Evolutionary conservation across 2,329 filamentous ascomycete genomes (phyloP).

Genomic region (Apiospora koreana): DNA sequence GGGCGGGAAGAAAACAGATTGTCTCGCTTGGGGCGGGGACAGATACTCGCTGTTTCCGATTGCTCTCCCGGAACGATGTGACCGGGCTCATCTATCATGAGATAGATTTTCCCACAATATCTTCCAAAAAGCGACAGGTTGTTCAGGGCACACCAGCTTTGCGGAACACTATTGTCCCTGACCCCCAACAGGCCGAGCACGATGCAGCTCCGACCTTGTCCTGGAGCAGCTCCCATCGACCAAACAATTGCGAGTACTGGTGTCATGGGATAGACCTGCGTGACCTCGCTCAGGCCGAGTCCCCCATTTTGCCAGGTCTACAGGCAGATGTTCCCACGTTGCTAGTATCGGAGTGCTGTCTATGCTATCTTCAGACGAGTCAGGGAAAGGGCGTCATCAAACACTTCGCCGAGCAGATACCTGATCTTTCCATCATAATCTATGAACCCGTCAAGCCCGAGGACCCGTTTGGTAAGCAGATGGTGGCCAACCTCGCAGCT

Average conservation of each 20-base stretch:
- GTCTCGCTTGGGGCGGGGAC: constrained; percentile 92
- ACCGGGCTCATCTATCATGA: constrained; percentile 77
- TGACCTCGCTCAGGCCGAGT: constrained; percentile 41
- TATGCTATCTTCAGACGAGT: constrained; percentile 77
- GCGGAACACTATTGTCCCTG: neutral
- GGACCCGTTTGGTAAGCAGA: constrained; percentile 87
- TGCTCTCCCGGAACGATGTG: constrained; percentile 52
- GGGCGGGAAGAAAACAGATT: constrained; percentile 59
- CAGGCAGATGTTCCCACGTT: constrained; percentile 71
- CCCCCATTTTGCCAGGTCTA: constrained; percentile 43
- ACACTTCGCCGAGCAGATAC: constrained; percentile 60
- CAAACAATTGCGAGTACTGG: constrained; percentile 46
- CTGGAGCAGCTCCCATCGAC: constrained; percentile 44
- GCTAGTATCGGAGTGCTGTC: constrained; percentile 90
- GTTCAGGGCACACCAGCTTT: constrained; percentile 49
- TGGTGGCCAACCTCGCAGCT: constrained; percentile 85
- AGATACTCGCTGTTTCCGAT: constrained; percentile 83
- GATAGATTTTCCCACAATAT: constrained; percentile 81
- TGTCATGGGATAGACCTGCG: constrained; percentile 73
- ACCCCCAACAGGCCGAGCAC: constrained; percentile 26
- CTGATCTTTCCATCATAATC: constrained; percentile 61
- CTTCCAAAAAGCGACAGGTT: constrained; percentile 62
- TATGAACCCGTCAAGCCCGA: constrained; percentile 88
- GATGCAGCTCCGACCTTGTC: constrained; percentile 19
- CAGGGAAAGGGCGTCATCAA: constrained; percentile 65